Conservation (phyloP, 331 rosid genomes). For the Telfairia occidentalis region DNA sequence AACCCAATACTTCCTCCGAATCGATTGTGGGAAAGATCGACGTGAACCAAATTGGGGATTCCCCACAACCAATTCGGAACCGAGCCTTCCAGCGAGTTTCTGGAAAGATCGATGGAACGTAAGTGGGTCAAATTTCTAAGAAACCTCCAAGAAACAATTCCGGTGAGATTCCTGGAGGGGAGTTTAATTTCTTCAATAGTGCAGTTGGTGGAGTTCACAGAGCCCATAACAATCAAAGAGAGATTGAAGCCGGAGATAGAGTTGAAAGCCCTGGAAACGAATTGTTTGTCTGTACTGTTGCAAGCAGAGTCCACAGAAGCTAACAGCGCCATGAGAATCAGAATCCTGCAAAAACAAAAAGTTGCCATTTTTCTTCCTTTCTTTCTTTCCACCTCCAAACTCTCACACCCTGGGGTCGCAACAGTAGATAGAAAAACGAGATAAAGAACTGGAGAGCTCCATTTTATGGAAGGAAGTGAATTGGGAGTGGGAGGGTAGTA, state of each 20-base stretch:
- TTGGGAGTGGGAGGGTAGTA: background rate
- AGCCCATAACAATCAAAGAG: conserved; percentile 28
- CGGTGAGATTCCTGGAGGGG: conserved; percentile 44
- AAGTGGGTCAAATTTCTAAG: conserved; percentile 48
- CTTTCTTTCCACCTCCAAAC: background rate
- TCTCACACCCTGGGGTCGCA: background rate
- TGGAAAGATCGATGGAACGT: conserved; percentile 50
- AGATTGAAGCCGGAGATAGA: conserved; percentile 49
- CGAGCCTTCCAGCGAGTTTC: conserved; percentile 47
- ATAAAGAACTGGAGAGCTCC: conserved; percentile 4
- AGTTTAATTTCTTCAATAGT: conserved; percentile 33
- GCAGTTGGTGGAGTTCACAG: conserved; percentile 32
- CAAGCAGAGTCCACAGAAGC: conserved; percentile 42
- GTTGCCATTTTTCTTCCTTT: conserved; percentile 27
- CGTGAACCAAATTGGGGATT: conserved; percentile 20
- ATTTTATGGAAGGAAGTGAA: conserved; percentile 2
- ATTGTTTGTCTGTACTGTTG: conserved; percentile 32
- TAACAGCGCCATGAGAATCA: conserved; percentile 28
- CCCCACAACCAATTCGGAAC: conserved; percentile 66
- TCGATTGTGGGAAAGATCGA: conserved; percentile 49
- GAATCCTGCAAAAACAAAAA: conserved; percentile 14
- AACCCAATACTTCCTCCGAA: conserved; percentile 58
- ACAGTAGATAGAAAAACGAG: background rate
- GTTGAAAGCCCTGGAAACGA: conserved; percentile 47
- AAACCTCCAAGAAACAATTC: conserved; percentile 57